Conservation (phyloP, 2,329 filamentous ascomycete species). For the Scedosporium minutisporum region DNA sequence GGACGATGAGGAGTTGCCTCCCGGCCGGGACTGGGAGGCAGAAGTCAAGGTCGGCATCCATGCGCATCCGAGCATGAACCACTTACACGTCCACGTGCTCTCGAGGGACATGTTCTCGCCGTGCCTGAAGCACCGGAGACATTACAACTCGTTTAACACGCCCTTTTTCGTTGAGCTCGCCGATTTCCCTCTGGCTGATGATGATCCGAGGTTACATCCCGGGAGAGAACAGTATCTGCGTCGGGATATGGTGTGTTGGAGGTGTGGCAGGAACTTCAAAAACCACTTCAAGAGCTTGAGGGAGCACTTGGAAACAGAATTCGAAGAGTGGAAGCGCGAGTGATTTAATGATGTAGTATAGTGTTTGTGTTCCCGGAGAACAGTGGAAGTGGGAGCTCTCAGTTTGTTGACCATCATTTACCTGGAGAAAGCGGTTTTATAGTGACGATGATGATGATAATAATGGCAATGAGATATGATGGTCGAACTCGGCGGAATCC, state of each 20-base stretch:
- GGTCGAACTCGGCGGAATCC: neutral
- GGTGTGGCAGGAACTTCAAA: slow-evolving; percentile 65
- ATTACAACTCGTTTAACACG: slow-evolving; percentile 88
- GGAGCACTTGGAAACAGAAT: slow-evolving; percentile 65
- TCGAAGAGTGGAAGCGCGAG: slow-evolving; percentile 61
- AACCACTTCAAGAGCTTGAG: slow-evolving; percentile 68
- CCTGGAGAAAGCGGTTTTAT: no score
- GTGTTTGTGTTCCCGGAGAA: no score
- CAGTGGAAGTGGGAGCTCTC: neutral
- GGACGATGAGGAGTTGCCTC: slow-evolving; percentile 41
- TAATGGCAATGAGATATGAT: neutral
- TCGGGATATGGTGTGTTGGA: slow-evolving; percentile 69
- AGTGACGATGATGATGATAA: no score
- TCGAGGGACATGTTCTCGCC: slow-evolving; percentile 68
- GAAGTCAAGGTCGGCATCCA: slow-evolving; percentile 76
- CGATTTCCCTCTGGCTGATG: slow-evolving; percentile 64
- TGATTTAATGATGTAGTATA: slow-evolving; percentile 21
- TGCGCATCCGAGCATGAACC: slow-evolving; percentile 81
- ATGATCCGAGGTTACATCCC: slow-evolving; percentile 54
- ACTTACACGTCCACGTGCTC: slow-evolving; percentile 83
- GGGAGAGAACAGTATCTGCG: slow-evolving; percentile 48
- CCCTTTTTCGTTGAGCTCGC: slow-evolving; percentile 70
- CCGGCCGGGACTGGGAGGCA: slow-evolving; percentile 66
- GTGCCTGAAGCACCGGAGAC: slow-evolving; percentile 67
- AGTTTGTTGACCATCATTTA: no score